Evolutionary conservation across 164 flowering plant genomes (phyloP).

Genomic region (Kingdonia uniflora): DNA sequence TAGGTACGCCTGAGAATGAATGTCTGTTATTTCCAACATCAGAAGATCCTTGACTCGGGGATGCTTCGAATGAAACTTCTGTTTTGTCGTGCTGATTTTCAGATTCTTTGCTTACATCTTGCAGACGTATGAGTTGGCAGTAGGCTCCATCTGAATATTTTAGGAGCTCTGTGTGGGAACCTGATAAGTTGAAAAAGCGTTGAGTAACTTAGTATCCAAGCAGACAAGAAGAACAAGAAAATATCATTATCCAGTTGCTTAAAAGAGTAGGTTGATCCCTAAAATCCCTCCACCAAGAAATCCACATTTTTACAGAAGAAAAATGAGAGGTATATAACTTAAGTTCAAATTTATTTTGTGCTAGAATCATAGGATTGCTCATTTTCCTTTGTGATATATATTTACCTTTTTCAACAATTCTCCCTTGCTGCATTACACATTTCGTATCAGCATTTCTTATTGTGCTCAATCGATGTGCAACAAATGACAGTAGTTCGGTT

Average conservation of each 20-base stretch:
- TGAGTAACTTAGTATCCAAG: too few species aligned
- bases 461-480: constrained; percentile 41
- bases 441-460: constrained; percentile 33
- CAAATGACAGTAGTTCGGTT: constrained; percentile 35
- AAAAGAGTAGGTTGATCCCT: too few species aligned
- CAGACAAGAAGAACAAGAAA: background rate
- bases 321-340: too few species aligned
- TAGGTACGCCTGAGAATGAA: constrained; percentile 25
- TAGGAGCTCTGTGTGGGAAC: constrained; percentile 14
- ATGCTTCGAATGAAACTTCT: constrained; percentile 15
- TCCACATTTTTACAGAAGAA: too few species aligned
- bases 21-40: constrained; percentile 25
- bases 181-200: constrained; percentile 5
- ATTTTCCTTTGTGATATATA: too few species aligned
- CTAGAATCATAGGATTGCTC: background rate
- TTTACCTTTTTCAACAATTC: constrained; percentile 23
- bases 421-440: constrained; percentile 23
- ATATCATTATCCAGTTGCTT: too few species aligned
- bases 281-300: too few species aligned
- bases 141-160: constrained; percentile 14
- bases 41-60: constrained; percentile 28
- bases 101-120: constrained; percentile 6
- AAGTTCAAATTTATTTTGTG: too few species aligned
- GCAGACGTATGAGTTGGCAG: constrained; percentile 12
- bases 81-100: constrained; percentile 2